phyloP scores from a whole-genome alignment of 2,329 filamentous ascomycete species.

The Diaporthe eres region DNA sequence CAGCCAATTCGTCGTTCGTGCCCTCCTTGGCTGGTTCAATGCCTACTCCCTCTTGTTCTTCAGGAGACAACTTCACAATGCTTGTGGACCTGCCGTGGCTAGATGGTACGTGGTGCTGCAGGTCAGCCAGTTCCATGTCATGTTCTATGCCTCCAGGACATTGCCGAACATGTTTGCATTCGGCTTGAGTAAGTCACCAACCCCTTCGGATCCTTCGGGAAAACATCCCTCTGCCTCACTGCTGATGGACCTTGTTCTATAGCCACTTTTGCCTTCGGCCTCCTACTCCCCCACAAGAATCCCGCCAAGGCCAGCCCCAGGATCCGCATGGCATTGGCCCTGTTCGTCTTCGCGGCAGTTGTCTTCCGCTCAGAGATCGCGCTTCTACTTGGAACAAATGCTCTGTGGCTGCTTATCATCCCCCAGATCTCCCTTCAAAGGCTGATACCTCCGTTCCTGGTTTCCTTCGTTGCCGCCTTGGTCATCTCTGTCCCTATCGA shows the following conservation, averaged over 20 bases:
- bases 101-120: conserved; percentile 87
- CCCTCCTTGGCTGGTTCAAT: conserved; percentile 84
- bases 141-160: conserved; percentile 93
- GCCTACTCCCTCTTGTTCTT: conserved; percentile 77
- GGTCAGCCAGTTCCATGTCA: conserved; percentile 88
- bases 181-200: conserved; percentile 76
- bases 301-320: conserved; percentile 55
- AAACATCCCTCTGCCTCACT: not conserved
- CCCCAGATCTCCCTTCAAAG: conserved; percentile 65
- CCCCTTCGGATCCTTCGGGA: not conserved
- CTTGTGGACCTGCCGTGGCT: conserved; percentile 77
- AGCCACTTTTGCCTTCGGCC: conserved; percentile 77
- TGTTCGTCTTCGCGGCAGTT: conserved; percentile 84
- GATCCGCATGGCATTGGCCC: conserved; percentile 75
- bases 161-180: conserved; percentile 98
- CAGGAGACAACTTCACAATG: conserved; percentile 71
- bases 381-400: conserved; percentile 79
- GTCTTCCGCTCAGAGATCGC: conserved; percentile 93
- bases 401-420: conserved; percentile 73
- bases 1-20: conserved; percentile 77
- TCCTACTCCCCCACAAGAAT: conserved; percentile 57
- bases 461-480: conserved; percentile 77
- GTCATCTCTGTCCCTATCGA: conserved; percentile 81
- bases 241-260: not conserved
- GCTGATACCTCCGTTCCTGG: conserved; percentile 76